Evolutionary conservation across 495 filamentous ascomycete genomes (phyloP).

Genomic region (Podospora pseudoanserina): DNA sequence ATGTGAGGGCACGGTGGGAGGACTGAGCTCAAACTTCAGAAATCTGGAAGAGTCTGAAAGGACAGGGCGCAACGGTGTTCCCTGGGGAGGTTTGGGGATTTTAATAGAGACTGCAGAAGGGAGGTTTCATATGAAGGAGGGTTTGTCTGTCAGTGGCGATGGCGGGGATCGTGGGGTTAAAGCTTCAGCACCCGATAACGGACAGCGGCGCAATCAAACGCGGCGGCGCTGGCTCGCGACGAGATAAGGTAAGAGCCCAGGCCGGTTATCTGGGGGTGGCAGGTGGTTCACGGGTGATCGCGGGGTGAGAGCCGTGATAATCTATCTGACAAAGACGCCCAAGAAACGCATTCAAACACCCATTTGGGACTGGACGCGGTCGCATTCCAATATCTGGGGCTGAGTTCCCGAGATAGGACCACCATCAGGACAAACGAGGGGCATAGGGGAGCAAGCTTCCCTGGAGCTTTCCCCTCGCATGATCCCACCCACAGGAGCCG

Average conservation of each 20-base stretch:
- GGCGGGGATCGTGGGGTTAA: constrained; percentile 12
- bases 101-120: not conserved
- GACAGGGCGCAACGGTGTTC: constrained; percentile 2
- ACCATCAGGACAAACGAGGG: not conserved
- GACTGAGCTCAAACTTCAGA: not conserved
- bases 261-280: not conserved
- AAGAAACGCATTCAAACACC: not conserved
- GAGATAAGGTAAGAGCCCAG: not conserved
- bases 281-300: constrained; percentile 5
- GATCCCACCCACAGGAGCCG: constrained; percentile 1
- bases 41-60: not conserved
- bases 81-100: not conserved
- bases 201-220: not conserved
- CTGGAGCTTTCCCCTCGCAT: constrained; percentile 4
- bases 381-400: constrained; percentile 10
- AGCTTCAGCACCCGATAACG: constrained; percentile 12
- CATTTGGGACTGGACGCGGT: constrained; percentile 2
- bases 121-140: constrained; percentile 1
- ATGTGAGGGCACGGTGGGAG: not conserved
- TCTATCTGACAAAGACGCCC: not conserved
- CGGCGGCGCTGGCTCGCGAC: not conserved
- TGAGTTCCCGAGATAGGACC: constrained; percentile 11
- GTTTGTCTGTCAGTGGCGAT: not conserved
- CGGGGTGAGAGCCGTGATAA: not conserved
- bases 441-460: not conserved